Percentiles rank a stretch among this genome's conserved stretches.
These are phyloP conservation scores for Leucosporidium creatinivorum DNA, from an alignment of 768 basidiomycete species.

Conservation along the genomic window DNA sequence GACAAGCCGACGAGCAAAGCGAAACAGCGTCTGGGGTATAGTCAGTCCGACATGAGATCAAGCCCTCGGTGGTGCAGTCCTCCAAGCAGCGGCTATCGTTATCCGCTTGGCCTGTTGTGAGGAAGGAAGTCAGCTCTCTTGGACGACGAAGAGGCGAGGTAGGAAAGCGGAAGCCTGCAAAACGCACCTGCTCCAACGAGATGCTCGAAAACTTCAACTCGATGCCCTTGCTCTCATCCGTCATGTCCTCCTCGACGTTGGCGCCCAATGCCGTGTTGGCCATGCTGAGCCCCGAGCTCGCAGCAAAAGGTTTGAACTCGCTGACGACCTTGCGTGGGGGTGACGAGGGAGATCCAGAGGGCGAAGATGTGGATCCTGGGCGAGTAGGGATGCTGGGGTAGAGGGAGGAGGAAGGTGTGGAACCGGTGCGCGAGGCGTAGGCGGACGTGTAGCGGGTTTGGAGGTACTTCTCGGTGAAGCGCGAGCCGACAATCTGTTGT, in stretches of 20 bases:
- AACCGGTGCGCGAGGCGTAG: conserved; percentile 37
- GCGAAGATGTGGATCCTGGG: conserved; percentile 2
- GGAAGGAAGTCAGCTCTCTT: neutral
- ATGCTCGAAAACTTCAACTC: conserved; percentile 77
- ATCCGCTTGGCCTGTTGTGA: conserved; percentile 41
- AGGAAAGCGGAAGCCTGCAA: too few relatives aligned
- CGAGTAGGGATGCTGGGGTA: conserved; percentile 20
- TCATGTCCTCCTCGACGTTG: conserved; percentile 36
- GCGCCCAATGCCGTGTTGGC: conserved; percentile 36
- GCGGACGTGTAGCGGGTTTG: conserved; percentile 48
- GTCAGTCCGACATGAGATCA: neutral
- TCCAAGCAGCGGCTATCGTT: conserved; percentile 36
- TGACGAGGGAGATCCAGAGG: conserved; percentile 44
- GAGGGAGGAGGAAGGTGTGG: conserved; percentile 4
- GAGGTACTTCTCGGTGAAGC: conserved; percentile 94
- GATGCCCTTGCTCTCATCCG: conserved; percentile 53
- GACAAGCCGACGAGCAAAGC: too few relatives aligned
- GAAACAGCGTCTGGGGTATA: too few relatives aligned
- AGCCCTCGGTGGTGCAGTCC: conserved; percentile 24
- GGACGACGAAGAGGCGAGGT: neutral
- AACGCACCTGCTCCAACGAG: conserved; percentile 75
- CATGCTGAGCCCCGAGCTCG: conserved; percentile 64
- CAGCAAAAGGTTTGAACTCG: conserved; percentile 80
- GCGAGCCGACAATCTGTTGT: conserved; percentile 75
- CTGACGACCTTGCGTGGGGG: conserved; percentile 81